phyloP scores from a whole-genome alignment of 331 rosid species.

The Rosa hybrid region DNA sequence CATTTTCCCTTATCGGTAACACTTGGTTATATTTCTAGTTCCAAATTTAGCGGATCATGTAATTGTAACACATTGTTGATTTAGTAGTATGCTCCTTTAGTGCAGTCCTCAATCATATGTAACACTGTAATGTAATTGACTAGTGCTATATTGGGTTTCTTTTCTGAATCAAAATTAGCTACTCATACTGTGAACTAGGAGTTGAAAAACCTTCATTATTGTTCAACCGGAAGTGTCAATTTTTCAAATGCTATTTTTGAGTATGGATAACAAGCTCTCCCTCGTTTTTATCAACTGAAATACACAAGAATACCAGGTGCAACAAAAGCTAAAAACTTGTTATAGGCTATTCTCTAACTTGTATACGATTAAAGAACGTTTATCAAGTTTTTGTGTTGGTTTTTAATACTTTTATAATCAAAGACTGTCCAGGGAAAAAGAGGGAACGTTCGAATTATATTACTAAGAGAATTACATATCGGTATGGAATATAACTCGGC shows the following conservation, averaged over 20 bases:
- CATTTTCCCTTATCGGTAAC: not conserved
- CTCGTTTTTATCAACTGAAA: too few relatives aligned
- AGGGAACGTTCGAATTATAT: not conserved
- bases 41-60: constrained; percentile 5
- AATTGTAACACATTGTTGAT: not conserved
- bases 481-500: too few relatives aligned
- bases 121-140: not conserved
- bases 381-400: not conserved
- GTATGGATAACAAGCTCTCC: not conserved
- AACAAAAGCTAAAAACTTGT: too few relatives aligned
- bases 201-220: not conserved
- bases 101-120: not conserved
- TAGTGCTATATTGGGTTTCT: not conserved
- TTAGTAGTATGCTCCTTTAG: not conserved
- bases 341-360: too few relatives aligned
- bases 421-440: not conserved
- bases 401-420: too few relatives aligned
- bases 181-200: not conserved
- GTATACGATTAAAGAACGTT: too few relatives aligned
- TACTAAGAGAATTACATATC: too few relatives aligned
- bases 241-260: not conserved
- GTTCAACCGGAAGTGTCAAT: not conserved
- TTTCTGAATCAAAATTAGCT: not conserved
- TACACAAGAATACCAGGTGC: too few relatives aligned
- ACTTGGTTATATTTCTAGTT: not conserved